Conservation (phyloP, 352 stramenopile species). For the Pythium aquatile region DNA sequence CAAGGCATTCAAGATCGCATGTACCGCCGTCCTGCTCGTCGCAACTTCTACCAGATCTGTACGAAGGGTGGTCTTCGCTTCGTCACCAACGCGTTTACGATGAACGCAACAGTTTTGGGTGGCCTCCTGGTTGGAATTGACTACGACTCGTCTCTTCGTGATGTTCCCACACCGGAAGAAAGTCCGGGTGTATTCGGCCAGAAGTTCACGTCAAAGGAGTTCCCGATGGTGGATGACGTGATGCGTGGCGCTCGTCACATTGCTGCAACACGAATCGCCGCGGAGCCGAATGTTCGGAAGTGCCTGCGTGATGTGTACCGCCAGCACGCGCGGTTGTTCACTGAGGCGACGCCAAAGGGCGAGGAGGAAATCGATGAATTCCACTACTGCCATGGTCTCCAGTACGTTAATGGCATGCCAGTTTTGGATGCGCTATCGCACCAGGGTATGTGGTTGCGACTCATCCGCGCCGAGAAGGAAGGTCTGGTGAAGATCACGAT, state of each 20-base stretch:
- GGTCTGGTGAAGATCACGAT: slow-evolving; percentile 72
- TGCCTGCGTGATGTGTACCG: slow-evolving; percentile 83
- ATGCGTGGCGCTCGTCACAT: slow-evolving; percentile 89
- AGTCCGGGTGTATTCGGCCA: slow-evolving; percentile 65
- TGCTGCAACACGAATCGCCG: slow-evolving; percentile 78
- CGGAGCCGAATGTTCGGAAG: slow-evolving; percentile 83
- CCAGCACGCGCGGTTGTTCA: slow-evolving; percentile 71
- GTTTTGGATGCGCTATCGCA: slow-evolving; percentile 73
- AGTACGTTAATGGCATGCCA: slow-evolving; percentile 87
- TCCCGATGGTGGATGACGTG: slow-evolving; percentile 81
- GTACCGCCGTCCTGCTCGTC: slow-evolving; percentile 72
- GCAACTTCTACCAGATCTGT: slow-evolving; percentile 89
- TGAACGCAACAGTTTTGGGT: slow-evolving; percentile 83
- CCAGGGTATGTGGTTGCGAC: slow-evolving; percentile 74
- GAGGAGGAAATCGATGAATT: slow-evolving; percentile 89
- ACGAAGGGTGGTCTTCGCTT: slow-evolving; percentile 77
- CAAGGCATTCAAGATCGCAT: slow-evolving; percentile 52
- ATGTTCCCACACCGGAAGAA: slow-evolving; percentile 75
- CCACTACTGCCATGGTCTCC: slow-evolving; percentile 82
- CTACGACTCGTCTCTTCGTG: slow-evolving; percentile 57
- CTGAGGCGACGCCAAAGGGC: slow-evolving; percentile 76
- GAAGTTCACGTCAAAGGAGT: slow-evolving; percentile 82
- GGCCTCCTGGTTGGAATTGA: slow-evolving; percentile 73
- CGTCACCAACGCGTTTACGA: slow-evolving; percentile 76
- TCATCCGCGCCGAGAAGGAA: slow-evolving; percentile 84